Percentiles rank a stretch among this genome's conserved stretches.
phyloP scores from a whole-genome alignment of 352 stramenopile species.

The Phytophthora europaea region DNA sequence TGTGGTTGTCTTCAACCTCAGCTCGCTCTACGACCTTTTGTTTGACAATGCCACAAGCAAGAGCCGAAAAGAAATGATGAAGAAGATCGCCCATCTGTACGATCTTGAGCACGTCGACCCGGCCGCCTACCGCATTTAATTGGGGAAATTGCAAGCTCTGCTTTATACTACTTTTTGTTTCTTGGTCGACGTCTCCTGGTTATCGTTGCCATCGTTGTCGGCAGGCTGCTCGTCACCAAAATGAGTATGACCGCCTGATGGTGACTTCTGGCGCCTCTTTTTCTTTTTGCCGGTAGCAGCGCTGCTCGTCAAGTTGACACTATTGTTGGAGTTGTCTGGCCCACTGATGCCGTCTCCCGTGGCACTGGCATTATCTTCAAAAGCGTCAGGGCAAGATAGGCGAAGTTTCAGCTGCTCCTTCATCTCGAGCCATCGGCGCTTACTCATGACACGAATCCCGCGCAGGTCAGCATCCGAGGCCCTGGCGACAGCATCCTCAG shows the following conservation, averaged over 20 bases:
- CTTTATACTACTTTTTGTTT: constrained; percentile 37
- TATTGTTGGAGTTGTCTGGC: neutral
- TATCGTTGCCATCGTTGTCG: constrained; percentile 1
- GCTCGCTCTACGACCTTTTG: constrained; percentile 83
- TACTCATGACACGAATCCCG: constrained; percentile 68
- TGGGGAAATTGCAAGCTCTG: constrained; percentile 4
- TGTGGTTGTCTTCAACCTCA: constrained; percentile 84
- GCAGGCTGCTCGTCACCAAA: constrained; percentile 40
- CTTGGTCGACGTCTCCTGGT: constrained; percentile 18
- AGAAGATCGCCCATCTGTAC: constrained; percentile 77
- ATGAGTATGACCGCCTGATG: constrained; percentile 46
- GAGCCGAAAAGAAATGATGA: constrained; percentile 88
- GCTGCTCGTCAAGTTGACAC: neutral
- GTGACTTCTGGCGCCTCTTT: constrained; percentile 23
- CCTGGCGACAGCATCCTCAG: constrained; percentile 34
- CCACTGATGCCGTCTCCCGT: neutral
- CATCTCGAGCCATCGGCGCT: constrained; percentile 66
- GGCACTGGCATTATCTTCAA: neutral
- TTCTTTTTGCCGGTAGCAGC: constrained; percentile 26
- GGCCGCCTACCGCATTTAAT: constrained; percentile 77
- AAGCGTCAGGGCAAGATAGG: constrained; percentile 26
- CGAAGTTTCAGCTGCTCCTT: constrained; percentile 72
- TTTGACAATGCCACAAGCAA: constrained; percentile 84
- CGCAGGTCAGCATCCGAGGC: constrained; percentile 33
- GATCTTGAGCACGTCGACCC: constrained; percentile 82